Base-by-base conservation (phyloP, 805 yeast species). In the Zygosaccharomyces bisporus region DNA sequence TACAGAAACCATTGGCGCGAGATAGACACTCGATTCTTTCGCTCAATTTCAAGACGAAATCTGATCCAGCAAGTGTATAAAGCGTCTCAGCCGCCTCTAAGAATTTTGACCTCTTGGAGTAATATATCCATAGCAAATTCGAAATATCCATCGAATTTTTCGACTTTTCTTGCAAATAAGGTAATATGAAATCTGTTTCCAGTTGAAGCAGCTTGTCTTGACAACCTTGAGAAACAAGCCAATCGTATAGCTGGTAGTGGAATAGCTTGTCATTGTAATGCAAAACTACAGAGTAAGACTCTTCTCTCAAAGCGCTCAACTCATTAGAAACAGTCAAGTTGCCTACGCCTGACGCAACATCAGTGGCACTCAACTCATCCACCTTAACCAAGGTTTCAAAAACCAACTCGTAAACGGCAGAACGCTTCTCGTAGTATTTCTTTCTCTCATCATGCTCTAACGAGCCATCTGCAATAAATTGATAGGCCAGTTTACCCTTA, bases 1-100 rank as follows among this genome's bases (percentile, higher is more conserved):
- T 86, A 63, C 95, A 85, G 69, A 87, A 89, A 2, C 96, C 96
- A 63, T 84, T 85, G 1, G 97, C 97, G 53, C 97, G 76, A 1
- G 97, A 86, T 43, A 93, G 71, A 60, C 77, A 88, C 64, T 90
- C 96, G 34, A 91, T 83, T 61, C 99, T 77, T 56, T 83, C 82
- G 30, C 76, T 74, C 46, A 91, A 73, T 29, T 75, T 68, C 39
- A 91, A 71, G 8, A 76, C 75, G 62, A 88, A 87, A 41, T 80
- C 82, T 13, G 95, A 83, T 16, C 80, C 69, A 0, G 96, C 83
- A 45, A 93, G 69, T 4, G 79, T 75, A 56, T 83, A 84, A 39
- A 88, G 70, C 17, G 86, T 84, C 52, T 77, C 77, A 0, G 97
- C 96, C n/a, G 98, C 95, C 29, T 81, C 80, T 54, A 77, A 81